Base-by-base conservation (phyloP, 2,329 filamentous ascomycete genomes). In the Colletotrichum brevisporum region DNA sequence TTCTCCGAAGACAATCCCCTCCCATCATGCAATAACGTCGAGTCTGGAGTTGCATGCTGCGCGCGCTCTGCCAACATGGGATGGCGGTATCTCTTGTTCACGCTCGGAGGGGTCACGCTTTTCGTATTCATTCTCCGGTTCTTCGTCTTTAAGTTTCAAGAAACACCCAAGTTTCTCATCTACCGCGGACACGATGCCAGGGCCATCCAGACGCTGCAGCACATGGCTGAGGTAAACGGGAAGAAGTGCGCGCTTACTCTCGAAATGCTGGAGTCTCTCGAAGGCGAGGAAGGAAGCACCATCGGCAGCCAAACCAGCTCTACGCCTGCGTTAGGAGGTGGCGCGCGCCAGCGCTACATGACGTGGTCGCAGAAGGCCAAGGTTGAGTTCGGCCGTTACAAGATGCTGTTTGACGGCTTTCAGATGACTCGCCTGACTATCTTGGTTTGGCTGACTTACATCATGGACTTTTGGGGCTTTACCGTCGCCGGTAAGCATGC, bases 101-200 rank as follows among this genome's bases (percentile, higher is more conserved):
- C 81, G 6, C 84, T 89, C 77, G 88, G 88, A 6, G 84, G 81
- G 0, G 79, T 89, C 12, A 83, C 87, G 0, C 79, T 90, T 63
- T 70, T 85, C 51, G 86, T 89, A 79, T 90, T 88, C 67, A 70
- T 85, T 39, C 71, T 85, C 15, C 86, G 88, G n/a, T 88, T 87
- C 71, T 75, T 85, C 8, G 80, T 85, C 69, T 90, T 90, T 75
- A 85, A 81, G 10, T 84, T 90, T 53, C 86, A 83, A 71, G 88
- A 90, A 72, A 86, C 84, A 0, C 88, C 88, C 1, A 89, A 89
- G 70, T 89, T 82, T 67, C 79, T 89, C 13, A 86, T 89, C 81
- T 84, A 85, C 21, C 85, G 85, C 71, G 87, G 86, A 0, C 78
- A 78, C 16, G 84, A 89, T 66, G 81, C 81, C 10, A 82, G 88